These are phyloP conservation scores for Fusarium armeniacum DNA, from an alignment of 2,329 filamentous ascomycete genomes.

Conservation along the genomic window DNA sequence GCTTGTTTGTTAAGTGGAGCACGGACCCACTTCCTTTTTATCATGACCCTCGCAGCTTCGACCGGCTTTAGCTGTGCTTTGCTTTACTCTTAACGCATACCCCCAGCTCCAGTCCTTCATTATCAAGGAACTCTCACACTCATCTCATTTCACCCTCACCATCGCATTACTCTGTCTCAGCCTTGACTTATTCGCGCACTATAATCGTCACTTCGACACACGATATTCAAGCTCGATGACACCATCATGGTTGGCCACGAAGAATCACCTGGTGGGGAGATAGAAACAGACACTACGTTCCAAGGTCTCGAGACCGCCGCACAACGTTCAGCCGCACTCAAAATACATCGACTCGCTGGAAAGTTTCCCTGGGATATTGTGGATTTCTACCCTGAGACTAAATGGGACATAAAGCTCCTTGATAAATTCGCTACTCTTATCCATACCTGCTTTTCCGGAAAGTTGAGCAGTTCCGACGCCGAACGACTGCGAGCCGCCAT, in stretches of 20 bases:
- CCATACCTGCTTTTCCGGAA: neutral
- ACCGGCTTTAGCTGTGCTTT: too few species aligned
- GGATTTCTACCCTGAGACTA: neutral
- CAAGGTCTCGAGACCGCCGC: neutral
- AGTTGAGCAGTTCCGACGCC: neutral
- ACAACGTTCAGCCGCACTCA: neutral
- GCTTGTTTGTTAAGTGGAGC: too few species aligned
- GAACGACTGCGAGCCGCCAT: neutral
- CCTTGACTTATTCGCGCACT: neutral
- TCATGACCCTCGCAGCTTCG: too few species aligned
- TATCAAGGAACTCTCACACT: too few species aligned
- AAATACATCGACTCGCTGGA: neutral
- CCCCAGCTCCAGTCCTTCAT: too few species aligned
- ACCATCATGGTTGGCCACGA: neutral
- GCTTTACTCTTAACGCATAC: too few species aligned
- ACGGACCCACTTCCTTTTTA: too few species aligned
- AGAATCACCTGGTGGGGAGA: too few species aligned
- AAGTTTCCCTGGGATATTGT: constrained; percentile 5
- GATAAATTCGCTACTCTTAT: neutral
- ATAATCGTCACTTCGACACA: neutral
- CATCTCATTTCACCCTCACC: neutral
- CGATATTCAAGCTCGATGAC: neutral
- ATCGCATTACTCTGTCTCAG: neutral
- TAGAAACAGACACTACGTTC: neutral
- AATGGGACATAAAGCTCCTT: neutral